Base-by-base conservation (phyloP, 2,329 filamentous ascomycete genomes). In the Pseudonectria foliicola region DNA sequence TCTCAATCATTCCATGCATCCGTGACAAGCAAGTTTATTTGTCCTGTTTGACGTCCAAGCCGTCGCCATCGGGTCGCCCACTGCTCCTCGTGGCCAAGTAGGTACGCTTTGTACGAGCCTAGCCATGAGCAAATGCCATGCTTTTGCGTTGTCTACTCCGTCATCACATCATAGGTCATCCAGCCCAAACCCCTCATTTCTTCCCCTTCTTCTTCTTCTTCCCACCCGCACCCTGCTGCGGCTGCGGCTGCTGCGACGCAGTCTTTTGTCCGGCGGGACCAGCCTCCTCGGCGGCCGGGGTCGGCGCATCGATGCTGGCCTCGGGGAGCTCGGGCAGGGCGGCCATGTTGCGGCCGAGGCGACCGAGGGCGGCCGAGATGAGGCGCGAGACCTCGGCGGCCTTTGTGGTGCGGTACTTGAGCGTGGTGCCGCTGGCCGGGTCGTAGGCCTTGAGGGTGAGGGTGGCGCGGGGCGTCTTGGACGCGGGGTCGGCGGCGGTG, bases 391-490 rank as follows among this genome's bases (percentile, higher is more conserved):
- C 88, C 64, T 96, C 90, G 13, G 86, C 85, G 13, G 84, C 86
- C 63, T 95, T 94, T 56, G 82, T 82, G 25, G 92, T 98, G 57
- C 77, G 75, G 70, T 95, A 96, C 65, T 95, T 94, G 44, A 98
- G 73, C 42, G 82, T 82, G 38, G 82, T 80, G 53, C 92, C 92
- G 35, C 80, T 83, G 27, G 67, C 68, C 1, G 92, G 84, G 59
- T 95, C 86, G 66, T 80, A 96, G 4, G 92, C 92, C 67, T 94
- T 96, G 42, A 98, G 67, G 4, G 80, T 82, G 33, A 98, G 80
- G 36, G 71, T 76, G 45, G 82, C 88, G 45, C 73, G 73, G 4
- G 80, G 69, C 3, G 75, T 65, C 36, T 71, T 70, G 4, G 53
- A 45, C 33, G 50, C 35, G n/a, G 52, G 38, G 42, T 55, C 44